Base-by-base conservation (phyloP, 129 eudicot genomes). In the Flaveria bidentis region DNA sequence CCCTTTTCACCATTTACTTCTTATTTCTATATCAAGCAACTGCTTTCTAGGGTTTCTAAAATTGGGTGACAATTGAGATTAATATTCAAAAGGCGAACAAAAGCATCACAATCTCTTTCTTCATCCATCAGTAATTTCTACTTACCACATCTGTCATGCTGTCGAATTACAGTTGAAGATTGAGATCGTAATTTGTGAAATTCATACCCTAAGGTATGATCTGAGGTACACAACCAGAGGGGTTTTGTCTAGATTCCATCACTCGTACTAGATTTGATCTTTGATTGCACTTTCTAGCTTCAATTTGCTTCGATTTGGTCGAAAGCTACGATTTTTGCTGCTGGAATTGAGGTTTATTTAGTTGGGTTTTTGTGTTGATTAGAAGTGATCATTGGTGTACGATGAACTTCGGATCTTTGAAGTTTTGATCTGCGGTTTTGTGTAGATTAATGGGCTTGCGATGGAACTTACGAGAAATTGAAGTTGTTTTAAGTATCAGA, bases 21-120 rank as follows among this genome's bases (percentile, higher is more conserved):
- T 28, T 67, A 18, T 66, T 73, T 75, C 77, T 20, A 63, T 76
- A 64, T 79, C 80, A 67, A 33, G 51, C 39, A 47, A 66, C 45
- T 42, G 69, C 71, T 66, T 71, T 44, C 64, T 82, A 67, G 82
- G 82, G 85, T 80, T 80, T 73, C 79, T 47, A 20, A 58, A 77
- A 58, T 71, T 71, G 80, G 71, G 70, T 72, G 60, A 79, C 76
- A 58, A 60, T 78, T 75, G 69, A 57, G 73, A 74, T 49, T 57
- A 76, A 71, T 39, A 73, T 61, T 13, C 3, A 42, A 55, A 41
- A 75, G 74, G 76, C 76, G n/a, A 67, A 67, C 70, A 68, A 42
- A 66, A 57, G 70, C 72, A 75, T 70, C 66, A 53, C 65, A 52
- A 67, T 71, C 84, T 72, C 55, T 53, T 13, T 71, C 79, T 41